phyloP scores from a whole-genome alignment of 75 land plant genomes.

The Sequoia sempervirens region DNA sequence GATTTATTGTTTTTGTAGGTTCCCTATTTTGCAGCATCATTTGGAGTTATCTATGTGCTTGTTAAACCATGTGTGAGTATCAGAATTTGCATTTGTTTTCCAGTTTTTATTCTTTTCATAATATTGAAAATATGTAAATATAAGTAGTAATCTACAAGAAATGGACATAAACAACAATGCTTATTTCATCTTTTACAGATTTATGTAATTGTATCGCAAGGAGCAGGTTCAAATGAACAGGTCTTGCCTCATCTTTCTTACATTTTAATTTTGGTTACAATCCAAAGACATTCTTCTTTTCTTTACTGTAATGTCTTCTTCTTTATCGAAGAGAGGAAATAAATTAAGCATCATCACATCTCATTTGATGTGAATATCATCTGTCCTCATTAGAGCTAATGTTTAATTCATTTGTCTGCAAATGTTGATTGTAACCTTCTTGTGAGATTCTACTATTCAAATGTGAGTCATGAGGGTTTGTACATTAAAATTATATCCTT shows the following conservation, averaged over 20 bases:
- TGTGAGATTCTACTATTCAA: too few species aligned
- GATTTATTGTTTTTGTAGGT: constrained; percentile 36
- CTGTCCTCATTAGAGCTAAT: too few species aligned
- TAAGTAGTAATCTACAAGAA: not conserved
- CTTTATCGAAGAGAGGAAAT: not conserved
- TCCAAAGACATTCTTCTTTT: not conserved
- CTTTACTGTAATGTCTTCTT: not conserved
- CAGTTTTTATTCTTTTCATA: not conserved
- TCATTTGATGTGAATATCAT: not conserved
- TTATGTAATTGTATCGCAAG: constrained; percentile 62
- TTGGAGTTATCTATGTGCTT: constrained; percentile 58
- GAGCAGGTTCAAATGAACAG: constrained; percentile 50
- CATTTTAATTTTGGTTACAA: not conserved
- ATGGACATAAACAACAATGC: not conserved
- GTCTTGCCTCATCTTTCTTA: constrained; percentile 13
- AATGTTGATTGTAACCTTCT: too few species aligned
- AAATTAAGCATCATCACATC: not conserved
- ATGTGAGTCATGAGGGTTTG: too few species aligned
- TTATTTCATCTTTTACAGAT: constrained; percentile 29
- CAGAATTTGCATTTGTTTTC: not conserved
- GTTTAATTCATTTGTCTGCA: too few species aligned
- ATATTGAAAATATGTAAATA: not conserved
- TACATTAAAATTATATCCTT: too few species aligned
- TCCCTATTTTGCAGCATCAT: constrained; percentile 62
- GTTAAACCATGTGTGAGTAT: constrained; percentile 67